phyloP scores from a whole-genome alignment of 208 protist species.

The Vickermania ingenoplastis region DNA sequence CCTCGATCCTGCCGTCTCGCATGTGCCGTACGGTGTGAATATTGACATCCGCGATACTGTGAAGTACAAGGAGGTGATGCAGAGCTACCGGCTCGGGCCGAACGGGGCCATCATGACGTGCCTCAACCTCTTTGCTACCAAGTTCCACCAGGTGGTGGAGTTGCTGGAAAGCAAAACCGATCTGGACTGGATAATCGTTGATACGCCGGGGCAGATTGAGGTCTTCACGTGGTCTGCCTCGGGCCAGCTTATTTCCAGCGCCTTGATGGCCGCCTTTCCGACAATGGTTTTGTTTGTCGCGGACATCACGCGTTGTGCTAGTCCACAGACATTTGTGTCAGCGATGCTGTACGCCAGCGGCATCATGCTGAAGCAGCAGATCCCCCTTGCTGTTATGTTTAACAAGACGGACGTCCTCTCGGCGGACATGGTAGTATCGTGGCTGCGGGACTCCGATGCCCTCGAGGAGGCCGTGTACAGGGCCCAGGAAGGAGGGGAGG shows the following conservation, averaged over 20 bases:
- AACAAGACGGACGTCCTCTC: conserved; percentile 96
- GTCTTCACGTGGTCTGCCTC: conserved; percentile 98
- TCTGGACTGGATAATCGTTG: conserved; percentile 95
- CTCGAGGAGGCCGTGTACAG: conserved; percentile 72
- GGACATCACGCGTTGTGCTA: conserved; percentile 92
- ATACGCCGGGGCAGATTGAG: conserved; percentile 99
- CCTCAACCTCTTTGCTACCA: conserved; percentile 98
- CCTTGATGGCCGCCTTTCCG: conserved; percentile 89
- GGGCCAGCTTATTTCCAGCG: conserved; percentile 96
- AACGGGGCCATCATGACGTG: conserved; percentile 99
- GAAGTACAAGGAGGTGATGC: conserved; percentile 98
- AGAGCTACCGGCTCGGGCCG: conserved; percentile 94
- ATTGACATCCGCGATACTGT: conserved; percentile 99
- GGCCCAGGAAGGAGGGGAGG: conserved; percentile 16
- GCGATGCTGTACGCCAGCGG: conserved; percentile 99
- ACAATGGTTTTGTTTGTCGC: conserved; percentile 96
- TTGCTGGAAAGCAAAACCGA: conserved; percentile 74
- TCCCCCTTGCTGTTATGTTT: conserved; percentile 97
- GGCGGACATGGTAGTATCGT: conserved; percentile 73
- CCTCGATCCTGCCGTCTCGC: conserved; percentile 95
- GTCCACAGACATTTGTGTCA: conserved; percentile 97
- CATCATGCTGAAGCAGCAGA: conserved; percentile 97
- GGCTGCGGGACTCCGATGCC: conserved; percentile 93
- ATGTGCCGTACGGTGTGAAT: conserved; percentile 93
- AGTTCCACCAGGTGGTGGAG: conserved; percentile 95